These are phyloP conservation scores for Pulveroboletus sp. DNA, from an alignment of 768 basidiomycete genomes.

Conservation along the genomic window DNA sequence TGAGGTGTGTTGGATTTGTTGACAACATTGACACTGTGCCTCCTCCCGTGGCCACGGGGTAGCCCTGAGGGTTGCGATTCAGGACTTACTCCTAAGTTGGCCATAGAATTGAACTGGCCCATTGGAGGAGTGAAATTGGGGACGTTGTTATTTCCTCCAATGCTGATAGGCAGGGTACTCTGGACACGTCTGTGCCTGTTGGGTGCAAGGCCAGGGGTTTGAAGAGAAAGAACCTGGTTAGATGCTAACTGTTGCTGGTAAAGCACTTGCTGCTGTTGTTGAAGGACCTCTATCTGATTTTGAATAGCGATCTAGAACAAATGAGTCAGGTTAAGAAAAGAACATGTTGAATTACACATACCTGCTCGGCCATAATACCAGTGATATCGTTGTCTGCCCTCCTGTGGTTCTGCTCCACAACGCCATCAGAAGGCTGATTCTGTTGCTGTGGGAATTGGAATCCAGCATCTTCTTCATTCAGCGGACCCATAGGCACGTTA, in stretches of 20 bases:
- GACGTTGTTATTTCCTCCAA: constrained; percentile 41
- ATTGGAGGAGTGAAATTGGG: constrained; percentile 37
- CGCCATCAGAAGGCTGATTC: constrained; percentile 24
- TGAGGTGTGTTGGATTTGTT: constrained; percentile 59
- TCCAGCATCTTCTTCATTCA: constrained; percentile 74
- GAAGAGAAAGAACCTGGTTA: constrained; percentile 77
- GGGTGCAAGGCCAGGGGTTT: constrained; percentile 69
- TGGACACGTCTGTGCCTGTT: constrained; percentile 82
- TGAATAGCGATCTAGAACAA: constrained; percentile 73
- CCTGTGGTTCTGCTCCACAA: constrained; percentile 41
- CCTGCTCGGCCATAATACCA: constrained; percentile 96
- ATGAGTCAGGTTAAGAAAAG: constrained; percentile 5
- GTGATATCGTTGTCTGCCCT: constrained; percentile 71
- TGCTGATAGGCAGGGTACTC: constrained; percentile 69
- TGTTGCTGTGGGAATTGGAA: constrained; percentile 82
- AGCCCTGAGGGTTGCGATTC: constrained; percentile 64
- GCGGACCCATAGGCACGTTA: constrained; percentile 56
- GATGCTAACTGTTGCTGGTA: constrained; percentile 89
- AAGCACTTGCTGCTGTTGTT: constrained; percentile 86
- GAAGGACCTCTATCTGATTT: constrained; percentile 84
- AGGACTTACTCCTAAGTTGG: constrained; percentile 50
- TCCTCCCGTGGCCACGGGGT: constrained; percentile 80
- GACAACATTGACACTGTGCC: constrained; percentile 90
- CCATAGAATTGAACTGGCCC: constrained; percentile 61
- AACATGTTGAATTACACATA: constrained; percentile 34